A percentile compares a stretch with the other conserved stretches of the same genome.
phyloP scores from a whole-genome alignment of 306 rosid genomes.

The Malus sylvestris region DNA sequence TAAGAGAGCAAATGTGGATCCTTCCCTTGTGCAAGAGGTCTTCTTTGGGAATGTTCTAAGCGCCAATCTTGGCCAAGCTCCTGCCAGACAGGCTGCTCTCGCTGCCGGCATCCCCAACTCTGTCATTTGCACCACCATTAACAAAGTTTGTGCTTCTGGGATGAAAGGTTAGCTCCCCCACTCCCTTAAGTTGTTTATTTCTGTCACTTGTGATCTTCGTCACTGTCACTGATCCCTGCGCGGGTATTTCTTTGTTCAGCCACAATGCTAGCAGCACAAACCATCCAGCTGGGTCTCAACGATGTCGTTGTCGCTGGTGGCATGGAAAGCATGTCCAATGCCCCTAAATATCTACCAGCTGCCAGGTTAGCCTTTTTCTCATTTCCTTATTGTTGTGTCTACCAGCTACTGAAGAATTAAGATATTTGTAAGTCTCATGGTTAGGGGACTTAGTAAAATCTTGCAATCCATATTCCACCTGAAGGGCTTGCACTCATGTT shows the following conservation, averaged over 20 bases:
- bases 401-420: constrained; percentile 7
- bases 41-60: constrained; percentile 88
- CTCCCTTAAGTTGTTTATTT: neutral
- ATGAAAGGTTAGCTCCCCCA: constrained; percentile 53
- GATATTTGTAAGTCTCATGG: neutral
- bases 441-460: neutral
- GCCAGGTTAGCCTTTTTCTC: constrained; percentile 42
- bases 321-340: constrained; percentile 97
- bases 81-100: constrained; percentile 89
- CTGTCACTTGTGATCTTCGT: neutral
- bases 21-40: constrained; percentile 87
- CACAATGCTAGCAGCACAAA: constrained; percentile 81
- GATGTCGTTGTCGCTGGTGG: constrained; percentile 84
- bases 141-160: constrained; percentile 91
- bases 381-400: no score
- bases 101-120: constrained; percentile 83
- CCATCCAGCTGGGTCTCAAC: constrained; percentile 60
- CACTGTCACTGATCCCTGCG: neutral
- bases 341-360: constrained; percentile 70
- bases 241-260: constrained; percentile 38
- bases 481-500: neutral
- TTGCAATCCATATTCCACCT: no score
- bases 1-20: constrained; percentile 68
- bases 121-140: constrained; percentile 79
- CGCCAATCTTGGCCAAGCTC: constrained; percentile 96